phyloP scores from a whole-genome alignment of 352 stramenopile species.

The Phytophthora constricta region DNA sequence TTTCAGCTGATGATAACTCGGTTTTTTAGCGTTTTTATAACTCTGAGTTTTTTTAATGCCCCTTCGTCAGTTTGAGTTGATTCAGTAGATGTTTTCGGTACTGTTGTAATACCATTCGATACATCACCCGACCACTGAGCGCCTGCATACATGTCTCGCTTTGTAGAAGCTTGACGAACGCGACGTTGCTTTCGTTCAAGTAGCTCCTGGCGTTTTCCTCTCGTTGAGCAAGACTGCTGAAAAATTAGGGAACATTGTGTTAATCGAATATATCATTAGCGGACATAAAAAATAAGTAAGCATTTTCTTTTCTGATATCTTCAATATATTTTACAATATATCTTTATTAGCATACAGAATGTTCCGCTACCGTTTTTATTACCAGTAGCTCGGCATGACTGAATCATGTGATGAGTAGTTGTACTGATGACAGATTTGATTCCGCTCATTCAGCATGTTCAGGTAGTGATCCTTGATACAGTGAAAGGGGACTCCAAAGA shows the following conservation, averaged over 20 bases:
- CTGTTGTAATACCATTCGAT: conserved; percentile 16
- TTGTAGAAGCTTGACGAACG: conserved; percentile 11
- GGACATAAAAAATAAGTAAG: too few relatives aligned
- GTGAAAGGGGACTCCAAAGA: conserved; percentile 13
- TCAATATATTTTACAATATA: too few relatives aligned
- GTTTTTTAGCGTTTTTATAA: too few relatives aligned
- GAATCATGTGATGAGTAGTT: conserved; percentile 14
- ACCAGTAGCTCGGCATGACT: too few relatives aligned
- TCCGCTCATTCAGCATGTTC: conserved; percentile 5
- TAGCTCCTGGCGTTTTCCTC: conserved; percentile 22
- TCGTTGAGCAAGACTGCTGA: conserved; percentile 6
- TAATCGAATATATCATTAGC: conserved; percentile 6
- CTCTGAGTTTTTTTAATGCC: conserved; percentile 8
- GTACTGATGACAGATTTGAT: too few relatives aligned
- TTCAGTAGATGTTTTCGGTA: conserved; percentile 18
- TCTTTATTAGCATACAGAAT: too few relatives aligned
- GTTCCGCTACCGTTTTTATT: too few relatives aligned
- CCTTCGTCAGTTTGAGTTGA: conserved; percentile 28
- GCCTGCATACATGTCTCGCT: conserved; percentile 24
- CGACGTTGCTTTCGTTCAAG: conserved; percentile 17
- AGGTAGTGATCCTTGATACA: conserved; percentile 10
- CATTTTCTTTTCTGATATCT: too few relatives aligned
- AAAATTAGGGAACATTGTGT: conserved; percentile 32
- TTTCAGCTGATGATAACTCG: too few relatives aligned
- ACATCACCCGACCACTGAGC: conserved; percentile 28